A percentile compares a stretch with the other conserved stretches of the same genome.
These are phyloP conservation scores for Suillus subaureus DNA, from an alignment of 768 basidiomycete species.

Conservation along the genomic window DNA sequence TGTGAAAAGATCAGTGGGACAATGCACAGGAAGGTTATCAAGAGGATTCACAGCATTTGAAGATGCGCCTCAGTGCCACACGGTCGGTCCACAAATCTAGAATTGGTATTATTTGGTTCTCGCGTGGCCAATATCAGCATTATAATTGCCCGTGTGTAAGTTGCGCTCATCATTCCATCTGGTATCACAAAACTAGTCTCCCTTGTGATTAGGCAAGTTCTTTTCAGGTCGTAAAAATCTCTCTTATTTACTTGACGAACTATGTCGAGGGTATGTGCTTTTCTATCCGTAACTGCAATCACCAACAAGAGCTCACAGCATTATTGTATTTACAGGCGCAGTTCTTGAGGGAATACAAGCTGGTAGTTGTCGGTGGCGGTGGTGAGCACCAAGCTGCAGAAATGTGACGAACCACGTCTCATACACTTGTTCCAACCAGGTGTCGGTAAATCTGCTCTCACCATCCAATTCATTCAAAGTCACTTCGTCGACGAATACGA, in stretches of 20 bases:
- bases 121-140: conserved; percentile 13
- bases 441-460: conserved; percentile 85
- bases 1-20: neutral
- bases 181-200: conserved; percentile 2
- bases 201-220: neutral
- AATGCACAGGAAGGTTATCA: neutral
- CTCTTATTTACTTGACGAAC: conserved; percentile 12
- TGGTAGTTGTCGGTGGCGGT: conserved; percentile 98
- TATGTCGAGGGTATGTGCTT: conserved; percentile 34
- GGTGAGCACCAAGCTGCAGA: conserved; percentile 51
- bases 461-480: conserved; percentile 97
- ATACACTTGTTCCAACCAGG: conserved; percentile 23
- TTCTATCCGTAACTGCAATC: neutral
- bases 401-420: neutral
- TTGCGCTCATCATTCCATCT: conserved; percentile 9
- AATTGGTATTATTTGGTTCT: conserved; percentile 31
- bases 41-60: neutral
- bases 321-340: conserved; percentile 54
- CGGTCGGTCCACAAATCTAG: conserved; percentile 2
- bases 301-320: conserved; percentile 6
- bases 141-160: conserved; percentile 7
- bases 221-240: neutral
- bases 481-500: conserved; percentile 93
- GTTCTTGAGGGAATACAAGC: conserved; percentile 96
- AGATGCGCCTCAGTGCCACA: neutral